Evolutionary conservation across 306 rosid genomes (phyloP).

Genomic region (Crotalaria pallida): DNA sequence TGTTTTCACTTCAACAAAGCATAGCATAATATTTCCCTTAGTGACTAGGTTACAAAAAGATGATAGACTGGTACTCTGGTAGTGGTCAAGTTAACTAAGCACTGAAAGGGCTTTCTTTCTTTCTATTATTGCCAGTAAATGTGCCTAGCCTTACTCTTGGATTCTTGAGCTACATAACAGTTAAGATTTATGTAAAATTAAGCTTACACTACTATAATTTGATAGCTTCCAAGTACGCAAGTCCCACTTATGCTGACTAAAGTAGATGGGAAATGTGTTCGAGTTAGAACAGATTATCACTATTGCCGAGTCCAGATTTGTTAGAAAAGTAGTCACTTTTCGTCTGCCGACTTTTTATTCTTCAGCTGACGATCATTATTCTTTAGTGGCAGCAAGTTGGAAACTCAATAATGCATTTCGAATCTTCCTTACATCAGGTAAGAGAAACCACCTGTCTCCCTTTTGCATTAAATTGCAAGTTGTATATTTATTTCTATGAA

Average conservation of each 20-base stretch:
- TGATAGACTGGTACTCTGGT: neutral
- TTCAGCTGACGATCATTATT: constrained; percentile 18
- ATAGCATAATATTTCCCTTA: too few relatives aligned
- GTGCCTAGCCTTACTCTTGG: neutral
- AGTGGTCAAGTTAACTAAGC: neutral
- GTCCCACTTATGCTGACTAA: too few relatives aligned
- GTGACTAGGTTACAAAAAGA: neutral
- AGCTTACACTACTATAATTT: neutral
- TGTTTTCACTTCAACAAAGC: too few relatives aligned
- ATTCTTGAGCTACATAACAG: neutral
- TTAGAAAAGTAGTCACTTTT: neutral
- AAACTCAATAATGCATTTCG: constrained; percentile 35
- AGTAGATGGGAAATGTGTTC: too few relatives aligned
- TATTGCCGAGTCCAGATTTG: neutral
- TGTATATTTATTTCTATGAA: neutral
- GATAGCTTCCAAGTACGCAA: too few relatives aligned
- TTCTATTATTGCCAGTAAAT: neutral
- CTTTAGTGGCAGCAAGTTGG: constrained; percentile 54
- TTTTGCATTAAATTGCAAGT: neutral
- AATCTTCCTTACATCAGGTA: constrained; percentile 45
- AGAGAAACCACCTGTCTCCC: constrained; percentile 12
- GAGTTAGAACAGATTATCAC: neutral
- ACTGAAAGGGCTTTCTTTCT: neutral
- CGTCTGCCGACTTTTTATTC: neutral
- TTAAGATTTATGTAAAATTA: neutral